Base-by-base conservation (phyloP, 257 asterid species). In the Plectranthus barbatus region DNA sequence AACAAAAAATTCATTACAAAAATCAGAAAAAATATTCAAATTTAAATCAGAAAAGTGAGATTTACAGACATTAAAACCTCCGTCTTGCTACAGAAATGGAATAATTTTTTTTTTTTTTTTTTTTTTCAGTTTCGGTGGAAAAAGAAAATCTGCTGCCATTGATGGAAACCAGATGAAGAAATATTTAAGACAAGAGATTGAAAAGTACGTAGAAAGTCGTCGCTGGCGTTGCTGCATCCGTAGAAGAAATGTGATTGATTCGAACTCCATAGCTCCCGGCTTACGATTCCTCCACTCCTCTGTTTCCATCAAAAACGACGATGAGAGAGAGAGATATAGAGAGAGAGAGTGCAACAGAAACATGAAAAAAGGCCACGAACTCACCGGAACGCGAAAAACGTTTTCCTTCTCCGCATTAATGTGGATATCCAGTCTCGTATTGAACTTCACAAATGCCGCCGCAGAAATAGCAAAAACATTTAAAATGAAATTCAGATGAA, bases 161-260 rank as follows among this genome's bases (percentile, higher is more conserved):
- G n/a, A 34, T 9, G 17, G 26, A 19, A 36, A 56, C 7, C 40
- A 13, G 11, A 12, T 15, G 46, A n/a, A 31, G 23, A 24, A 9
- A 60, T 41, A 45, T 50, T 51, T 7, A 69, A 19, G 60, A 64
- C 39, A 36, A 23, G 57, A 49, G 66, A 53, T 46, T 45, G 60
- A 48, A 12, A 13, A 59, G 39, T 62, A 77, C 90, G 62, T 71
- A 77, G 73, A 71, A 86, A 82, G 18, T 66, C 33, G 20, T 60
- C 7, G 81, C 67, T 72, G 55, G 95, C 69, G 41, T 78, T 77
- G 61, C 95, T 78, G 80, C 96, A 88, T 39, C 88, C 84, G 46
- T 72, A 57, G 23, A 76, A 88, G 56, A 70, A 72, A 36, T 57
- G 54, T 3, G 90, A 88, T 17, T 70, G 77, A 37, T 79, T 83